Base-by-base conservation (phyloP, 768 basidiomycete species). In the Agaricus subrufescens region DNA sequence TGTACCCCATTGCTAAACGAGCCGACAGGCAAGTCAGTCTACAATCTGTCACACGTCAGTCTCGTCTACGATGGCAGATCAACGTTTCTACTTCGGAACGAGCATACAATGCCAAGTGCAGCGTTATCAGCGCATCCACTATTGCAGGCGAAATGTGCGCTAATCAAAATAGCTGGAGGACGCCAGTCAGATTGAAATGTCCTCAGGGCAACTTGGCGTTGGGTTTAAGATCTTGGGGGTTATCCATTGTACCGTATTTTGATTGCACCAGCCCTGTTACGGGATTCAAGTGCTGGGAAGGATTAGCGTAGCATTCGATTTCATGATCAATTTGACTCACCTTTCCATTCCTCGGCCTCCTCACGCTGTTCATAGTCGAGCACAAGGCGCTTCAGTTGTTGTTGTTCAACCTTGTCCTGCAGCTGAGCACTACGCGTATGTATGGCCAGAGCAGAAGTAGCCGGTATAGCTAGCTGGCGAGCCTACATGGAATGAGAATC, bases 361-460 rank as follows among this genome's bases (percentile, higher is more conserved):
- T 93, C 92, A 34, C 87, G 87, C 63, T 93, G 91, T 65, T 93
- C 92, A 60, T 93, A 94, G 67, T 93, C 82, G 51, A 96, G 80
- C 3, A 97, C 97, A 19, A 98, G 80, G n/a, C 87, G 84, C 75
- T 99, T 99, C 62, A 99, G 74, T 59, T 98, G 92, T 69, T 98
- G 94, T 63, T 98, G 96, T 67, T 99, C 97, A 6, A 91, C 93
- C 71, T 88, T 91, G 71, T 95, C 94, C 67, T 94, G 94, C 59
- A 91, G 75, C 65, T 98, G 97, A 43, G 97, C 92, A 2, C 89
- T 84, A 30, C 88, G 85, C 1, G 94, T 95, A 64, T 97, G 93
- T 49, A 94, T 79, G 0, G 96, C 97, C 30, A 99, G 77, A 2
- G 93, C 78, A 7, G 96, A 93, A 61, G 84, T 87, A 7, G 91